Evolutionary conservation across 306 rosid species (phyloP).

Genomic region (Alnus glutinosa): DNA sequence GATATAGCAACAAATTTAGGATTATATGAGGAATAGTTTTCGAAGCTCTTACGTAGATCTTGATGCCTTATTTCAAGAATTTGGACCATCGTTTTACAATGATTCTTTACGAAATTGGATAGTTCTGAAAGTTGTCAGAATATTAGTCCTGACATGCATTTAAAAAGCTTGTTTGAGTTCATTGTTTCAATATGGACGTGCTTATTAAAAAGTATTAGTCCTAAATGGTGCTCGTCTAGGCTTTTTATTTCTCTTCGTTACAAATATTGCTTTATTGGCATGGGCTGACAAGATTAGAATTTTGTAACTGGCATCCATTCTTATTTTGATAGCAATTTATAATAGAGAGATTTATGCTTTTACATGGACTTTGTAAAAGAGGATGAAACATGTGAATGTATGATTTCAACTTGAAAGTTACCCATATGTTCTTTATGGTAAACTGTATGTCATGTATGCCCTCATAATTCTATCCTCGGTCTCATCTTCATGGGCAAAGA

Average conservation of each 20-base stretch:
- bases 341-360: background rate
- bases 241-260: background rate
- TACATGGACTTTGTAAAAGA: background rate
- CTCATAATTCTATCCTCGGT: slow-evolving; percentile 28
- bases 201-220: background rate
- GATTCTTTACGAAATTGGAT: background rate
- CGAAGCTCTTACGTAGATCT: no score
- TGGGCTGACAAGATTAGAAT: background rate
- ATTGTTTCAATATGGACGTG: background rate
- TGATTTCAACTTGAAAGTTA: background rate
- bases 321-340: background rate
- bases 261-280: background rate
- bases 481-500: slow-evolving; percentile 63
- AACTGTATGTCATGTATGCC: background rate
- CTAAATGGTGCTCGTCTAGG: background rate
- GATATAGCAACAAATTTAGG: no score
- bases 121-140: background rate
- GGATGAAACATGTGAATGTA: background rate
- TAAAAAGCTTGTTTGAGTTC: background rate
- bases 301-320: background rate
- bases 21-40: no score
- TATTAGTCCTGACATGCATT: background rate
- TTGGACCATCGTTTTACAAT: slow-evolving; percentile 2
- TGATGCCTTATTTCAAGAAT: background rate
- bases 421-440: background rate